Evolutionary conservation across 1,284 basidiomycete genomes (phyloP).

Genomic region (Mycena sp.): DNA sequence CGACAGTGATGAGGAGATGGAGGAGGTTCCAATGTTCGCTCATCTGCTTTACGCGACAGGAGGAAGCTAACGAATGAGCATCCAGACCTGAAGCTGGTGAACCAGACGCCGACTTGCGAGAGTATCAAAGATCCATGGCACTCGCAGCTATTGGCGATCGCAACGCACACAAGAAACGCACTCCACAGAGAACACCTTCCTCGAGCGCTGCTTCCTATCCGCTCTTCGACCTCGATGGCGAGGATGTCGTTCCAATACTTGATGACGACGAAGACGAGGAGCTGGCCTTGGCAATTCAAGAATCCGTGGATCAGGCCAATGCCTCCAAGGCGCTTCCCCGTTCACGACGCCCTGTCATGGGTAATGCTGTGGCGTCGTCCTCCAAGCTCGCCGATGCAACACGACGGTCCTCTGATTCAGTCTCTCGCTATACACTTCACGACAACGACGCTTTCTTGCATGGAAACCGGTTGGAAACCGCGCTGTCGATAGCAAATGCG

Average conservation of each 20-base stretch:
- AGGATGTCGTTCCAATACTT: conserved; percentile 30
- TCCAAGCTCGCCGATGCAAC: conserved; percentile 21
- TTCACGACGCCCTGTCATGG: conserved; percentile 17
- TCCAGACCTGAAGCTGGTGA: conserved; percentile 43
- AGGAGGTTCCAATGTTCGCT: conserved; percentile 77
- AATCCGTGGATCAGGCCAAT: conserved; percentile 54
- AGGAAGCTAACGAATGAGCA: conserved; percentile 5
- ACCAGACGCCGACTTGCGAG: conserved; percentile 73
- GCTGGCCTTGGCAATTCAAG: conserved; percentile 65
- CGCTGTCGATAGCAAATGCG: conserved; percentile 69
- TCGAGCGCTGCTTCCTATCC: conserved; percentile 18
- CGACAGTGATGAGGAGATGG: conserved; percentile 68
- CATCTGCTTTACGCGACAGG: neutral
- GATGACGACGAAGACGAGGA: conserved; percentile 57
- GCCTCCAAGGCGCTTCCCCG: conserved; percentile 10
- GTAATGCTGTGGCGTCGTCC: conserved; percentile 27
- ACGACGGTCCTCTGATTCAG: conserved; percentile 33
- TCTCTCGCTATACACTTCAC: conserved; percentile 21
- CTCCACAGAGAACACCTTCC: conserved; percentile 42
- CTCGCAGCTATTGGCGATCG: conserved; percentile 71
- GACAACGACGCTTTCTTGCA: conserved; percentile 53
- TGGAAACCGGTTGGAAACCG: conserved; percentile 68
- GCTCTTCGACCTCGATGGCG: conserved; percentile 61
- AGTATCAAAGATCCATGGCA: conserved; percentile 73
- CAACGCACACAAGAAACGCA: conserved; percentile 55